phyloP scores from a whole-genome alignment of 108 stramenopile species.

The Cyclotella cryptica region DNA sequence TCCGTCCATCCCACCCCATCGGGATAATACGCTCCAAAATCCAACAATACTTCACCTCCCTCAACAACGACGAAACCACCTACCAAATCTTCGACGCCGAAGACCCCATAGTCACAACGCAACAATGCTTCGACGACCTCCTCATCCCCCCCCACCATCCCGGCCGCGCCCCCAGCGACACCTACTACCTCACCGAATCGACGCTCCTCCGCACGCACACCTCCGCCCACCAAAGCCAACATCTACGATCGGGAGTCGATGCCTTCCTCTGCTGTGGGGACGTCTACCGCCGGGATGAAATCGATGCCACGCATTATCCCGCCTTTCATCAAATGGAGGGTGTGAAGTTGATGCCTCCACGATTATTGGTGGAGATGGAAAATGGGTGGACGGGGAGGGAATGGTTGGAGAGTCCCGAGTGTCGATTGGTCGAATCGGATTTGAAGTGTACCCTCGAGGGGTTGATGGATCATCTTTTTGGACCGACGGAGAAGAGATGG shows the following conservation, averaged over 20 bases:
- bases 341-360: conserved; percentile 61
- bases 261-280: conserved; percentile 92
- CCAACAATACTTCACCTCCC: conserved; percentile 70
- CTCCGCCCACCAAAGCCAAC: conserved; percentile 92
- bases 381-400: conserved; percentile 37
- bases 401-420: conserved; percentile 44
- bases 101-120: conserved; percentile 77
- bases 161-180: conserved; percentile 86
- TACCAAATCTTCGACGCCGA: conserved; percentile 66
- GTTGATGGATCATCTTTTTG: conserved; percentile 72
- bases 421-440: conserved; percentile 46
- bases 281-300: conserved; percentile 96
- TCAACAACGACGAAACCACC: conserved; percentile 29
- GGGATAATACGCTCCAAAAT: conserved; percentile 83
- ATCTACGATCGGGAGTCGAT: conserved; percentile 72
- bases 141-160: conserved; percentile 92
- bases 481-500: conserved; percentile 61
- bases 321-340: conserved; percentile 98
- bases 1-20: conserved; percentile 69
- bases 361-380: conserved; percentile 36
- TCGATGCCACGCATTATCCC: conserved; percentile 95
- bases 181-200: conserved; percentile 86
- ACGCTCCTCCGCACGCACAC: conserved; percentile 94
- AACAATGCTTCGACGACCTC: conserved; percentile 79
- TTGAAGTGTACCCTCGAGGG: conserved; percentile 76